phyloP scores from a whole-genome alignment of 2,329 filamentous ascomycete genomes.

The Aspergillus sp. region DNA sequence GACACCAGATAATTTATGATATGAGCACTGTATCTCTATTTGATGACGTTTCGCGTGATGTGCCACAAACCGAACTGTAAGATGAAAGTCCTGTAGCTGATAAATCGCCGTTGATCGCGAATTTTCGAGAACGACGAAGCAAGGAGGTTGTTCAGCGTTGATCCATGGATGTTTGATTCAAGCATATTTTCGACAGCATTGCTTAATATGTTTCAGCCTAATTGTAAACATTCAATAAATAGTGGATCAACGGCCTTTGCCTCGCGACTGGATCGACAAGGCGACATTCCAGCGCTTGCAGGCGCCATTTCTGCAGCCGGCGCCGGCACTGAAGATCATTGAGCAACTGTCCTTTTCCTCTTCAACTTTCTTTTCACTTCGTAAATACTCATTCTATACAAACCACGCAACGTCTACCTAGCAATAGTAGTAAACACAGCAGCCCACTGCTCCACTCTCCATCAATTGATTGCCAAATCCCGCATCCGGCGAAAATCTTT shows the following conservation, averaged over 20 bases:
- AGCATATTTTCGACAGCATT: neutral
- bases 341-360: neutral
- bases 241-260: neutral
- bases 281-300: conserved; percentile 1
- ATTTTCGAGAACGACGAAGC: neutral
- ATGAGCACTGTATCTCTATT: neutral
- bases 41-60: neutral
- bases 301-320: neutral
- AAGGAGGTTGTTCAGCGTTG: neutral
- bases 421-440: neutral
- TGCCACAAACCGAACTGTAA: neutral
- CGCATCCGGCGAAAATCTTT: conserved; percentile 12
- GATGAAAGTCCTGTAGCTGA: neutral
- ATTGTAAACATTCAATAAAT: neutral
- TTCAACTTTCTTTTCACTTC: neutral
- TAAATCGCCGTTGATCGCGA: neutral
- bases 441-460: neutral
- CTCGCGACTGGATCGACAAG: neutral
- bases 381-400: neutral
- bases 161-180: neutral
- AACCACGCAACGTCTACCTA: neutral
- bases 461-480: neutral
- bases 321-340: neutral
- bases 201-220: neutral
- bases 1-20: neutral